Evolutionary conservation across 2,329 filamentous ascomycete species (phyloP).

Genomic region (Aspergillus latus): DNA sequence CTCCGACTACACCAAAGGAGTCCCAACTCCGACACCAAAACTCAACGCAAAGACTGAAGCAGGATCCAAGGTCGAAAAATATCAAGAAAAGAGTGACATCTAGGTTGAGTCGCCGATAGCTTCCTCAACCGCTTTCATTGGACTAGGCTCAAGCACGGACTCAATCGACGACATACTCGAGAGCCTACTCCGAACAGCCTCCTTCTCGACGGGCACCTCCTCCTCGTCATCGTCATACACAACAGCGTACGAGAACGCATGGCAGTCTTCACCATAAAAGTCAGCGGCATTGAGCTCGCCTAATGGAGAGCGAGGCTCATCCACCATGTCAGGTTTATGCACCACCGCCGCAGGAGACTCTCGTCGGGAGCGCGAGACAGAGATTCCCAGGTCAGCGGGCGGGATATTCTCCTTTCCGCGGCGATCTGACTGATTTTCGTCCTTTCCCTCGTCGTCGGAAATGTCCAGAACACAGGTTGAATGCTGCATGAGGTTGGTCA

Average conservation of each 20-base stretch:
- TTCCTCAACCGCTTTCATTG: conserved; percentile 25
- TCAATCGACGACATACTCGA: conserved; percentile 30
- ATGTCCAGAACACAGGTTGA: conserved; percentile 84
- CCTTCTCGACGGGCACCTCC: conserved; percentile 19
- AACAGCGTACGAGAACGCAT: conserved; percentile 62
- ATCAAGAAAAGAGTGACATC: not conserved
- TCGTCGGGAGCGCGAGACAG: conserved; percentile 50
- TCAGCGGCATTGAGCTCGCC: conserved; percentile 67
- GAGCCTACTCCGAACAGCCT: conserved; percentile 20
- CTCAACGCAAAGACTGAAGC: not conserved
- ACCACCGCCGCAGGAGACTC: conserved; percentile 25
- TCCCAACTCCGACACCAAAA: not conserved
- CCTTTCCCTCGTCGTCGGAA: conserved; percentile 74
- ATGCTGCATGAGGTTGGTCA: conserved; percentile 91
- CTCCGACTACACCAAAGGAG: not conserved
- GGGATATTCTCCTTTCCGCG: conserved; percentile 93
- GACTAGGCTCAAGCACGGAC: conserved; percentile 24
- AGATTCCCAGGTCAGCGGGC: conserved; percentile 61
- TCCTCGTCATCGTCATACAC: conserved; percentile 59
- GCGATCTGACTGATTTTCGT: conserved; percentile 44
- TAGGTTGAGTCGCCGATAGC: not conserved
- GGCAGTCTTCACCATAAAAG: conserved; percentile 66
- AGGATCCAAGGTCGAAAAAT: not conserved
- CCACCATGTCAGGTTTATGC: conserved; percentile 56
- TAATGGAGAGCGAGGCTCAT: conserved; percentile 66